Percentiles rank a stretch among this genome's conserved stretches.
These are phyloP conservation scores for Hypoxylon sp. DNA, from an alignment of 2,329 filamentous ascomycete species.

Conservation along the genomic window DNA sequence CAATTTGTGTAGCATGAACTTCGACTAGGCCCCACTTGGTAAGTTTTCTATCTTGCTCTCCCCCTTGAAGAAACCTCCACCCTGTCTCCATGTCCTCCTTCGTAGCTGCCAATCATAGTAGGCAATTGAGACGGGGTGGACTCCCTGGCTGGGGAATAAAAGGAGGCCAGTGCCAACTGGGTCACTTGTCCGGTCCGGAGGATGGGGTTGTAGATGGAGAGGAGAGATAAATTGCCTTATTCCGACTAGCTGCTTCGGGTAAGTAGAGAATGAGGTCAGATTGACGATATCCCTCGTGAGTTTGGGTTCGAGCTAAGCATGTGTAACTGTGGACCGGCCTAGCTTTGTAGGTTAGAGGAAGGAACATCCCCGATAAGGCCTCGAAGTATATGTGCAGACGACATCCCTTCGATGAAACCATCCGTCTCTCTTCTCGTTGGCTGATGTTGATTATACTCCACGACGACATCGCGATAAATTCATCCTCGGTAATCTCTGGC, in stretches of 20 bases:
- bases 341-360: conserved; percentile 5
- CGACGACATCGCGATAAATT: not conserved
- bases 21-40: conserved; percentile 35
- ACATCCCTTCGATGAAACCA: conserved; percentile 1
- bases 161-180: conserved; percentile 11
- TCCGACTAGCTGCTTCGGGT: conserved; percentile 39
- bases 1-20: conserved; percentile 16
- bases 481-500: not conserved
- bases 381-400: conserved; percentile 14
- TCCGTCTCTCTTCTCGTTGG: not conserved
- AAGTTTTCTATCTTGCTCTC: conserved; percentile 21
- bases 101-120: conserved; percentile 30
- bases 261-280: conserved; percentile 39
- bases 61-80: conserved; percentile 29
- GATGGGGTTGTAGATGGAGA: conserved; percentile 18
- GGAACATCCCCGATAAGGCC: not conserved
- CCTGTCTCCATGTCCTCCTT: conserved; percentile 20
- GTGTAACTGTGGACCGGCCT: conserved; percentile 19
- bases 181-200: conserved; percentile 29
- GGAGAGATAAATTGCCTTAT: conserved; percentile 29
- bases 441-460: not conserved
- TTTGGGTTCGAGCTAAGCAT: conserved; percentile 10
- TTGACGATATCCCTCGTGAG: conserved; percentile 20
- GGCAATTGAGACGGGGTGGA: conserved; percentile 21
- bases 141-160: conserved; percentile 14